phyloP scores from a whole-genome alignment of 208 protist genomes.

The Porcisia hertigi region DNA sequence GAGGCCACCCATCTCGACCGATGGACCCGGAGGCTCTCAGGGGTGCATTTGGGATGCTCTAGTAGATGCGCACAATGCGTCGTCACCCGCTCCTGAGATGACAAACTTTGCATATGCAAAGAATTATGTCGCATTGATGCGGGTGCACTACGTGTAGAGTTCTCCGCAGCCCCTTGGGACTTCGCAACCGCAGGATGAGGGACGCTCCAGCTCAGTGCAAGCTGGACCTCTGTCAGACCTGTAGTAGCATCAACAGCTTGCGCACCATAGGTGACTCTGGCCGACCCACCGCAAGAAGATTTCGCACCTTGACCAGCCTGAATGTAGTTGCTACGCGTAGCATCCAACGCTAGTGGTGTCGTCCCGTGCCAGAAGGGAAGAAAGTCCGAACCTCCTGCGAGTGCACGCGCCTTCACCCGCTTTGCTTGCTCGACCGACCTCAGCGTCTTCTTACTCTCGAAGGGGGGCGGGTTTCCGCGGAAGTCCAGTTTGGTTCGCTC shows the following conservation, averaged over 20 bases:
- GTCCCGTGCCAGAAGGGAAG: constrained; percentile 62
- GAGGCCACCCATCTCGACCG: constrained; percentile 47
- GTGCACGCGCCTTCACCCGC: constrained; percentile 20
- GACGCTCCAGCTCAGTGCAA: constrained; percentile 74
- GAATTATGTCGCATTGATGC: constrained; percentile 13
- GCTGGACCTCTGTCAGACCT: constrained; percentile 65
- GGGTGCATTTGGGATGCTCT: constrained; percentile 60
- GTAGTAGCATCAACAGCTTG: constrained; percentile 64
- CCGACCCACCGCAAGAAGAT: constrained; percentile 19
- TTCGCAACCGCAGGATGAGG: constrained; percentile 10
- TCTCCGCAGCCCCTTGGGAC: not conserved
- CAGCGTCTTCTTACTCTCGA: constrained; percentile 66
- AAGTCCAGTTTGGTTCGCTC: constrained; percentile 70
- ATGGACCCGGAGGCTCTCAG: constrained; percentile 32
- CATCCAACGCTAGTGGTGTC: constrained; percentile 50
- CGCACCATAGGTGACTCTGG: constrained; percentile 17
- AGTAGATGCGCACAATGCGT: constrained; percentile 48
- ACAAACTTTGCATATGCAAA: constrained; percentile 31
- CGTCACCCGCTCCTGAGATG: constrained; percentile 38
- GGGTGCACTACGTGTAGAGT: not conserved
- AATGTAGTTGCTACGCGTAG: constrained; percentile 59
- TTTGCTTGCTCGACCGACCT: constrained; percentile 54
- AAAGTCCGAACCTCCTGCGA: constrained; percentile 62
- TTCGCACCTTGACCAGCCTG: constrained; percentile 24
- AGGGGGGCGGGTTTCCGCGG: constrained; percentile 80